Evolutionary conservation across 169 alveolate species (phyloP), one percentile per base, ranked within the genome.

Genomic region (Babesia caballi): DNA sequence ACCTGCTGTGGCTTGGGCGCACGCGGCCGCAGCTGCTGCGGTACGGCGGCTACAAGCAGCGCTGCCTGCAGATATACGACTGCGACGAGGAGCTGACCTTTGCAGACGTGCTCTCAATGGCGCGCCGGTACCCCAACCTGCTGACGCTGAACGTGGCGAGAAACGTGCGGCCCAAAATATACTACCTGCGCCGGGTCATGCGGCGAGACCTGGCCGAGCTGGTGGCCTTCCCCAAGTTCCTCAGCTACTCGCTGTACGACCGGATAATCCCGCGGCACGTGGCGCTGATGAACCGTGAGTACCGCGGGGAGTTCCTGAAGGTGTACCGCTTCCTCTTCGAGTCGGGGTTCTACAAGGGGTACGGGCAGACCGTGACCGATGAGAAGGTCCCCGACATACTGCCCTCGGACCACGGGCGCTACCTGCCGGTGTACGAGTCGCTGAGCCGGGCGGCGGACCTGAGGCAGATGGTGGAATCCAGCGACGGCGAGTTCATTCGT

Each of bases 261-360:
- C 70, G 93, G 56, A 88, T 88, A 49, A 78, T 88, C 25, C 93
- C 93, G 4, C 42, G 93, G 46, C 93, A 88, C 36, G 38, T 84
- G 27, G 87, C 90, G 2, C 56, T 82, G 47, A 88, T 88, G 93
- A 88, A 67, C 66, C 36, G 53, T 28, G 56, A 41, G 28, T 88
- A 88, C 83, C 65, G 59, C 21, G 76, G 85, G 33, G 83, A 84
- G 66, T 82, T 81, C 58, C 52, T 66, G 56, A 70, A 69, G 40
- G 88, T 80, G 32, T 80, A 80, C 63, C 47, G 70, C 32, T 80
- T 36, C 70, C 66, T 80, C 27, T 80, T 80, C 54, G 63, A 69
- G 51, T 50, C 88, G 11, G 88, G 88, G 7, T 69, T 61, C 49
- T 69, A 80, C 70, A 50, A 52, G 33, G 56, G 69, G 2, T 80